phyloP scores from a whole-genome alignment of 2,329 filamentous ascomycete genomes.

The Periconia sp. region DNA sequence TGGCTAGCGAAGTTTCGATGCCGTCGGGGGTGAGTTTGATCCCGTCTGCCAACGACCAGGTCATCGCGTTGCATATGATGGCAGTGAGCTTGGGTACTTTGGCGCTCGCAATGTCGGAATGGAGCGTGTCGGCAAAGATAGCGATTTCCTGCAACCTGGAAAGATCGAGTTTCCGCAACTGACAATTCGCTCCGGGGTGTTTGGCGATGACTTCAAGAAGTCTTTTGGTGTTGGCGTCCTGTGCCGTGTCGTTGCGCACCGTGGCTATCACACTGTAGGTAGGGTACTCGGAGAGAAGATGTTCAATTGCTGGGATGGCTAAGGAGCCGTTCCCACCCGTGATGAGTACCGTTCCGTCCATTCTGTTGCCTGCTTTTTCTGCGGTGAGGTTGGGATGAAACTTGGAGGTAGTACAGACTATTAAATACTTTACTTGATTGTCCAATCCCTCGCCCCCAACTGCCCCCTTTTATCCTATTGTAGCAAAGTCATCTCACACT shows the following conservation, averaged over 20 bases:
- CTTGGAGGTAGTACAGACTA: too few relatives aligned
- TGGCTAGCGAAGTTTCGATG: conserved; percentile 16
- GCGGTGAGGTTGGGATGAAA: too few relatives aligned
- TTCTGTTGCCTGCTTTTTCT: neutral
- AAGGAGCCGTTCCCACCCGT: conserved; percentile 30
- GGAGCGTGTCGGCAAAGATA: conserved; percentile 12
- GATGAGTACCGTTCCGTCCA: conserved; percentile 14
- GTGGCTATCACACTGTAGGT: conserved; percentile 16
- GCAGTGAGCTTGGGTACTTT: conserved; percentile 13
- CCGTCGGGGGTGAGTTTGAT: conserved; percentile 18
- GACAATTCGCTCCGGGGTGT: conserved; percentile 8
- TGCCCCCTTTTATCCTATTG: too few relatives aligned
- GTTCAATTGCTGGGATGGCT: conserved; percentile 17
- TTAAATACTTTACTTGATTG: too few relatives aligned
- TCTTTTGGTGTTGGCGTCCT: conserved; percentile 20
- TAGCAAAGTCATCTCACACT: too few relatives aligned
- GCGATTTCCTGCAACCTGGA: conserved; percentile 12
- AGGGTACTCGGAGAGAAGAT: conserved; percentile 17
- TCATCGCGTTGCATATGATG: conserved; percentile 28
- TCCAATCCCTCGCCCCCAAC: too few relatives aligned
- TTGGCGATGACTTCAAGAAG: conserved; percentile 13
- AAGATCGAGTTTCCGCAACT: conserved; percentile 21
- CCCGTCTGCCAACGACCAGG: conserved; percentile 16
- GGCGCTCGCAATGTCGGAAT: conserved; percentile 8
- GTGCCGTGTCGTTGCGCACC: conserved; percentile 17